phyloP scores from a whole-genome alignment of 73 alveolate genomes.

The Paramecium tetraurelia region DNA sequence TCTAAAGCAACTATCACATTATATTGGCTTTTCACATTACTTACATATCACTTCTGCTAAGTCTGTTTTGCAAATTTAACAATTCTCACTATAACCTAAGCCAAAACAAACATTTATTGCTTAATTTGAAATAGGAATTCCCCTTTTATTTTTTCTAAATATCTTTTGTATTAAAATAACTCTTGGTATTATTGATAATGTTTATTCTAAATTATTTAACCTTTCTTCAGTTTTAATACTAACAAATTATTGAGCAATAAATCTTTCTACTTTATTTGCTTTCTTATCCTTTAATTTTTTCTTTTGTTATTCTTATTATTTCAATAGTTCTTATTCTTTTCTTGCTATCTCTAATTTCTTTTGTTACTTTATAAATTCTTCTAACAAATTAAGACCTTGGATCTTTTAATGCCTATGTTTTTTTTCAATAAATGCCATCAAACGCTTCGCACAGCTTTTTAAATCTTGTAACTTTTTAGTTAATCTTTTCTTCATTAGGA shows the following conservation, averaged over 20 bases:
- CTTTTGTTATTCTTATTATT: neutral
- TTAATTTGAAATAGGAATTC: neutral
- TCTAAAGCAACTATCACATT: neutral
- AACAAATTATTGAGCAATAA: neutral
- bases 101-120: slow-evolving; percentile 18
- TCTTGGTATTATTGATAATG: neutral
- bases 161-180: neutral
- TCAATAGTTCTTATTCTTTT: neutral
- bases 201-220: neutral
- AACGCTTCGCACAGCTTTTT: neutral
- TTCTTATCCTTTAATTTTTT: neutral
- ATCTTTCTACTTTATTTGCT: neutral
- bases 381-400: neutral
- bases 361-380: neutral
- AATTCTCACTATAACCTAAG: neutral
- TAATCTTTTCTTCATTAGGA: neutral
- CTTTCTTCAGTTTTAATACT: neutral
- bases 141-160: neutral
- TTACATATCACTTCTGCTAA: slow-evolving; percentile 11
- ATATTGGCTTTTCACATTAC: slow-evolving; percentile 9
- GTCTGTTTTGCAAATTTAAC: slow-evolving; percentile 4
- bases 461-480: neutral
- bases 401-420: neutral
- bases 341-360: neutral
- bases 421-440: neutral